Base-by-base conservation (phyloP, 2,329 filamentous ascomycete species). In the Pseudopyrenochaeta lycopersici region DNA sequence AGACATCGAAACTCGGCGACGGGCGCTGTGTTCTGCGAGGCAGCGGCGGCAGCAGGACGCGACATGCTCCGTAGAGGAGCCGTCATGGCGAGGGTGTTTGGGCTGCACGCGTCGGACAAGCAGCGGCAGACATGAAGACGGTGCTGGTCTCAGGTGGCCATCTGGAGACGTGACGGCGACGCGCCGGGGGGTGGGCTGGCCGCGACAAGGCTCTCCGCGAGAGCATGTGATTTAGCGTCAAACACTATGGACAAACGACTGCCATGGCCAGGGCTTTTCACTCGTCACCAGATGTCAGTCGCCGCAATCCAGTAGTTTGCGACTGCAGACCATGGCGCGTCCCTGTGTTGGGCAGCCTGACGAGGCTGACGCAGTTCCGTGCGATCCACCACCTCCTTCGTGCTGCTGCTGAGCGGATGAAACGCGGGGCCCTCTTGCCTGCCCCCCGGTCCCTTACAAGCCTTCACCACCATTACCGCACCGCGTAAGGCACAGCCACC, bases 1-100 rank as follows among this genome's bases (percentile, higher is more conserved):
- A 97, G 86, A 73, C 93, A 97, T 57, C 86, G 84, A 74, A 89
- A 96, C 69, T 96, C 92, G 69, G 90, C 81, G 33, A 97, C 92
- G 0, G 85, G 82, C 1, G 92, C 91, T 17, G 88, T 89, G 65
- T 85, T 87, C 64, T 87, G 84, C 12, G 83, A 83, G 27, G 78
- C 77, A 36, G 82, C 78, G 40, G 83, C 70, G 42, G 63, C 63
- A 23, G 70, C 60, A 44, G 60, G 43, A 39, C 64, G 57, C 32
- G 66, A 58, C 1, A 70, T 68, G 56, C 56, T 54, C 17, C 63
- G 66, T 3, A 62, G 41, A 4, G 60, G 62, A 1, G 68, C 65
- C 27, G 70, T 70, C 72, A 75, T 73, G 6, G 60, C 53, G 60
- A 27, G 7, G 15, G 9, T 1, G 12, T 27, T 18, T 17, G 53